Conservation (phyloP, 139 green algal species). For the Coccomyxa sp. region DNA sequence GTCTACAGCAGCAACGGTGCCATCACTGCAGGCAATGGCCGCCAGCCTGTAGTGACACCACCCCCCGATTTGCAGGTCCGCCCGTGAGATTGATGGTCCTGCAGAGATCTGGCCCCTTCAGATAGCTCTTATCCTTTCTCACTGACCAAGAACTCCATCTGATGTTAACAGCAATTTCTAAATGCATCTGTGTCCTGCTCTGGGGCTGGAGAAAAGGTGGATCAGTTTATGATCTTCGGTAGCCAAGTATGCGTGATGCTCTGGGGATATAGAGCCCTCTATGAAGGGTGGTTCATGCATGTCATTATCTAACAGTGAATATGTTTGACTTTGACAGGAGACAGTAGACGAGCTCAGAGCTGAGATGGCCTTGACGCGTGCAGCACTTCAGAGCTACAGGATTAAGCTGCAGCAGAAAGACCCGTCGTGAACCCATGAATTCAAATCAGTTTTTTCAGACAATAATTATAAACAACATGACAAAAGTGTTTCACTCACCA, state of each 20-base stretch:
- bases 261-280: neutral
- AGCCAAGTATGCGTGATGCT: neutral
- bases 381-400: slow-evolving; percentile 30
- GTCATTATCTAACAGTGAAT: neutral
- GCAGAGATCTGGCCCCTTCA: too few species aligned
- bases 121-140: neutral
- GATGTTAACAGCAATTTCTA: neutral
- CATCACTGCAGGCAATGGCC: neutral
- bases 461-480: too few species aligned
- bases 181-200: neutral
- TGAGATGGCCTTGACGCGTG: slow-evolving; percentile 32
- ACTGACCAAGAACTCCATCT: neutral
- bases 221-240: neutral
- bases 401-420: slow-evolving; percentile 1
- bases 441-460: too few species aligned
- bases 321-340: slow-evolving; percentile 5
- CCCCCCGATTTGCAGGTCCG: neutral
- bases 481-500: too few species aligned
- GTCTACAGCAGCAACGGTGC: neutral
- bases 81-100: neutral
- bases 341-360: slow-evolving; percentile 40
- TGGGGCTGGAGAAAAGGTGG: neutral
- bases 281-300: neutral
- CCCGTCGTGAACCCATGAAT: too few species aligned
- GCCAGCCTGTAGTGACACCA: neutral